Evolutionary conservation across 176 grass and related monocot genomes (phyloP).

Genomic region (Cenchrus americanus): DNA sequence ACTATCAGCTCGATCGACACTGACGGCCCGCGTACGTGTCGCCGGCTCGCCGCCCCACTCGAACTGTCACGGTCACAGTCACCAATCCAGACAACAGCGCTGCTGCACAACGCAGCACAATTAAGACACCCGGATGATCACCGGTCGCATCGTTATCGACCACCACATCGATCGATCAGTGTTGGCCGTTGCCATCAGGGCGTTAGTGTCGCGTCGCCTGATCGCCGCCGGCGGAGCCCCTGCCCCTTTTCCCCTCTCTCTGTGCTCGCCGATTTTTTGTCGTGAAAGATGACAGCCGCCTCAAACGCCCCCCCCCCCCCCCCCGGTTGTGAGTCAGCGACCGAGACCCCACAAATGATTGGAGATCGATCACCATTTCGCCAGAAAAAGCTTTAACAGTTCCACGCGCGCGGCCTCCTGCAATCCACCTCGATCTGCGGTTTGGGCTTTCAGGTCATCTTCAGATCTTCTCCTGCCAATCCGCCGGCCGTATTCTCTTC

Average conservation of each 20-base stretch:
- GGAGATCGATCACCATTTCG: not conserved
- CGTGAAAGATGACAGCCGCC: not conserved
- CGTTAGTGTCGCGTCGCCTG: not conserved
- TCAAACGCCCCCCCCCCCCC: not conserved
- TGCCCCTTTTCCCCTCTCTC: not conserved
- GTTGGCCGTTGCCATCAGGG: slow-evolving; percentile 14
- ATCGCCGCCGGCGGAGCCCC: not conserved
- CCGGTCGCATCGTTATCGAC: not conserved
- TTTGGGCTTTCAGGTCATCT: not conserved
- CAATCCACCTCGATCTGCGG: not conserved
- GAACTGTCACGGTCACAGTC: not conserved
- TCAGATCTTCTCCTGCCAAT: not conserved
- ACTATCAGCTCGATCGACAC: not conserved
- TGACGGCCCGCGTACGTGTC: not conserved
- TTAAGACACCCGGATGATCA: not conserved
- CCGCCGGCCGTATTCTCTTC: not conserved
- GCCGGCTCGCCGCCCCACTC: not conserved
- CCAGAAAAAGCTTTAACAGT: not conserved
- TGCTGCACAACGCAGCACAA: not conserved
- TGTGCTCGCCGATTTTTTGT: not conserved
- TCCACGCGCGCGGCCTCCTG: not conserved
- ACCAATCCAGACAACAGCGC: not conserved
- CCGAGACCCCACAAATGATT: slow-evolving; percentile 19
- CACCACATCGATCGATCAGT: not conserved
- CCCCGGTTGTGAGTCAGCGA: not conserved